Evolutionary conservation across 129 eudicot species (phyloP), one percentile per base, ranked within the genome.

Genomic region (Mikania micrantha): DNA sequence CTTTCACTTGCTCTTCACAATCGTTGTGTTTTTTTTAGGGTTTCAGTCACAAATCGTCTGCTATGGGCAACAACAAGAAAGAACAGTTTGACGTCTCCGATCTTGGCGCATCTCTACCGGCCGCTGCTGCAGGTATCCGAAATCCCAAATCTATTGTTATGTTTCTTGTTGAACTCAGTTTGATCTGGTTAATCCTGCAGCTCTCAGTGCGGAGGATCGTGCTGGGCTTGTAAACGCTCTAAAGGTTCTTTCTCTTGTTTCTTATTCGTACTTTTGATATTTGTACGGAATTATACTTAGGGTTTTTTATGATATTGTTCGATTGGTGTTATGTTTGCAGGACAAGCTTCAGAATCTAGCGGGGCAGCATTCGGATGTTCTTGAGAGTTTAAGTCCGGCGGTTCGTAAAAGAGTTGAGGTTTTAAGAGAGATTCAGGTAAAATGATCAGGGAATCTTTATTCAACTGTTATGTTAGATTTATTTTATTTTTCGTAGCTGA

Each of bases 201-300:
- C 87, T 78, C 80, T 85, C 31, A 88, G 91, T 34, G 82, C 85
- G 2, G 96, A 86, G 84, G 94, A 86, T 79, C 90, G 96, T 73
- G 94, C 86, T 53, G 94, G 83, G 0, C 86, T 90, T 69, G 94
- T 90, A 7, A 84, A 90, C 78, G 90, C 88, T 47, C 77, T 90
- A 15, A 90, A 90, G 94, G 96, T 90, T 41, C 3, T 5, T 27
- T 56, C 9, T 19, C 2, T n/a, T 60, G 5, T 16, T 13, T 21
- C 12, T 2, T 16, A 0, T 32, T 56, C 40, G 2, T 12, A 5
- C 4, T 53, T 17, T 64, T 27, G 29, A 6, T 9, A 9, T 28
- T 4, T 13, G 5, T 11, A 17, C 9, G 1, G 0, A 21, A 15
- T 38, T n/a, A 1, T 52, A 20, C 4, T 9, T 22, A 16, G 16